Percentiles rank a stretch among this genome's conserved stretches.
phyloP scores from a whole-genome alignment of 768 basidiomycete genomes.

The Amanita rubescens region DNA sequence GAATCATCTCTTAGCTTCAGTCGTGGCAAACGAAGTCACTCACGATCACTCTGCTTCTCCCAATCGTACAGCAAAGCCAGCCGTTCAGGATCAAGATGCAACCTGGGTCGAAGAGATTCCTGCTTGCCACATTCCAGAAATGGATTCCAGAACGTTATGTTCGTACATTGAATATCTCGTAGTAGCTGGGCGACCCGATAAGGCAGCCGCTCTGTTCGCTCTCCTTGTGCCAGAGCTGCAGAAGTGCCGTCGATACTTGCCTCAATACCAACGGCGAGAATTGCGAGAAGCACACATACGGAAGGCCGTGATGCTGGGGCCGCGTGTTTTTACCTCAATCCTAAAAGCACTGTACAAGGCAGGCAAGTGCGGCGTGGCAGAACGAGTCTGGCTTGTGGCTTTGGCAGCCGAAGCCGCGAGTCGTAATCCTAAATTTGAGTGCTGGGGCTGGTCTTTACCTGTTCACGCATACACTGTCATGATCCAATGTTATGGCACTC shows the following conservation, averaged over 20 bases:
- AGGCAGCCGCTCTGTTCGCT: constrained; percentile 27
- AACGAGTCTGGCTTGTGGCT: constrained; percentile 59
- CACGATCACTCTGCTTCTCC: not conserved
- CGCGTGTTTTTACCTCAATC: constrained; percentile 49
- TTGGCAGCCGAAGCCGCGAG: constrained; percentile 52
- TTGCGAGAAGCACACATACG: constrained; percentile 23
- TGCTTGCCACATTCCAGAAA: constrained; percentile 1
- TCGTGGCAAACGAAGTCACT: not conserved
- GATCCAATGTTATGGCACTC: constrained; percentile 29
- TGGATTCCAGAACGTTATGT: not conserved
- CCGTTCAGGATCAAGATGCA: not conserved
- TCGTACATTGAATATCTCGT: constrained; percentile 2
- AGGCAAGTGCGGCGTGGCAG: constrained; percentile 45
- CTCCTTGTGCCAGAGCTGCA: constrained; percentile 12
- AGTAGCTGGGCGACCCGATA: constrained; percentile 2
- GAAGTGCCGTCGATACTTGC: not conserved
- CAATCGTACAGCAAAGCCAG: not conserved
- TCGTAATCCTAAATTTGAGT: constrained; percentile 25
- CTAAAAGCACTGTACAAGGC: constrained; percentile 55
- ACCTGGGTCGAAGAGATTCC: not conserved
- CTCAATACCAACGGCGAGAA: not conserved
- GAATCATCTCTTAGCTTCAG: not conserved
- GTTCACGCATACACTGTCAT: constrained; percentile 66
- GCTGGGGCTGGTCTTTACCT: constrained; percentile 56
- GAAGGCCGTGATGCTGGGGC: constrained; percentile 46